phyloP scores from a whole-genome alignment of 2,329 filamentous ascomycete genomes.

The Fusarium udum region DNA sequence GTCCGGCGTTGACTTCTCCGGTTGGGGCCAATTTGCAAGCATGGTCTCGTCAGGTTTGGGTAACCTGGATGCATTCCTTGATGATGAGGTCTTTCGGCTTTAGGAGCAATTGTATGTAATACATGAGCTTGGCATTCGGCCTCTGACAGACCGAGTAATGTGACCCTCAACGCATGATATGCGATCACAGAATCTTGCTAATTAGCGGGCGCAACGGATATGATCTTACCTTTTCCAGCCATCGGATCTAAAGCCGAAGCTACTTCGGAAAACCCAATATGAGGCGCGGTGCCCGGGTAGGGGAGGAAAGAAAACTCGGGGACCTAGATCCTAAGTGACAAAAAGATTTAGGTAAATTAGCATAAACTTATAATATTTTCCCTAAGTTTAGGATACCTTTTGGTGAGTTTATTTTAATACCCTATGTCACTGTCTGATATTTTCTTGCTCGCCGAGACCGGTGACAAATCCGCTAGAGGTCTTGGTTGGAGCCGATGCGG shows the following conservation, averaged over 20 bases:
- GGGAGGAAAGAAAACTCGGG: background rate
- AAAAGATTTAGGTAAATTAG: background rate
- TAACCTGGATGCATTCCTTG: slow-evolving; percentile 38
- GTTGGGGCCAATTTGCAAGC: slow-evolving; percentile 40
- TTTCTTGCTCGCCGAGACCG: background rate
- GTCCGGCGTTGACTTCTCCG: slow-evolving; percentile 30
- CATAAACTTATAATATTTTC: too few relatives aligned
- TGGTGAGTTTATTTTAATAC: background rate
- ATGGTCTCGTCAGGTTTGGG: slow-evolving; percentile 42
- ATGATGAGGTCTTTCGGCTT: slow-evolving; percentile 33
- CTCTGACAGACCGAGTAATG: background rate
- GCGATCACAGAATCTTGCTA: background rate
- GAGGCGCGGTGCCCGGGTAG: background rate
- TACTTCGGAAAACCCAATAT: slow-evolving; percentile 6
- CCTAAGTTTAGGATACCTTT: background rate
- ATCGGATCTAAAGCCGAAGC: slow-evolving; percentile 8
- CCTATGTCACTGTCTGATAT: background rate
- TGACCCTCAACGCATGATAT: background rate
- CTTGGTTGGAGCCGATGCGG: slow-evolving; percentile 7
- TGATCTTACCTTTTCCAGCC: slow-evolving; percentile 11
- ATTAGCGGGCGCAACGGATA: background rate
- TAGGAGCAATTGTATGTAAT: background rate
- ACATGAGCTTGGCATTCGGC: background rate
- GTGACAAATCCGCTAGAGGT: slow-evolving; percentile 4
- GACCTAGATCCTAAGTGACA: background rate